Conservation (phyloP, 495 filamentous ascomycete species). For the Aspergillus coremiiformis region DNA sequence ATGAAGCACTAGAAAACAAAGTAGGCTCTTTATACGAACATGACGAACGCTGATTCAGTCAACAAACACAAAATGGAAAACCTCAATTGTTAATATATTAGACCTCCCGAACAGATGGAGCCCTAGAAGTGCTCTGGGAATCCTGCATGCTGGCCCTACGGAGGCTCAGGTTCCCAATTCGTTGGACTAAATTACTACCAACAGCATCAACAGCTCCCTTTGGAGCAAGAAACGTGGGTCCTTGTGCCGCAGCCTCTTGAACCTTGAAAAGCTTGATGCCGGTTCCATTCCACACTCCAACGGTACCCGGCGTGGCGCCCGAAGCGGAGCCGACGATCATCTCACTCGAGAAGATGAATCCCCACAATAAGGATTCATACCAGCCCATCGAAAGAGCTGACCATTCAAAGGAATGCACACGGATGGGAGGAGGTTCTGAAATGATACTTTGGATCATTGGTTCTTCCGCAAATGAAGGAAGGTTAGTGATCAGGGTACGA, state of each 20-base stretch:
- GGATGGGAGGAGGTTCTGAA: conserved; percentile 60
- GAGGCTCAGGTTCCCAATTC: conserved; percentile 72
- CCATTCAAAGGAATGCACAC: conserved; percentile 93
- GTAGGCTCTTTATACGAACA: conserved; percentile 1
- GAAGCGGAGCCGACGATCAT: conserved; percentile 66
- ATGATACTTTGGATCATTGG: conserved; percentile 54
- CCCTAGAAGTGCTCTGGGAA: conserved; percentile 17
- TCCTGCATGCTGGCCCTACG: conserved; percentile 37
- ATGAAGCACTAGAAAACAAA: conserved; percentile 1
- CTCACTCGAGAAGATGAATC: conserved; percentile 87
- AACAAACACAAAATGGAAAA: background rate
- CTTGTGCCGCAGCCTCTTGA: conserved; percentile 71
- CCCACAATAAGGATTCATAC: conserved; percentile 94
- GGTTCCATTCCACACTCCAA: conserved; percentile 95
- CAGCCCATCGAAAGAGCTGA: conserved; percentile 85
- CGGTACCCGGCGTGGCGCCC: conserved; percentile 55
- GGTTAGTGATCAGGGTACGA: conserved; percentile 36
- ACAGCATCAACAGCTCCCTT: conserved; percentile 94
- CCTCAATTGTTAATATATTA: conserved; percentile 11
- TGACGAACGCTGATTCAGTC: background rate
- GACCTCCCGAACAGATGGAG: conserved; percentile 35
- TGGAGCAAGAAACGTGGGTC: conserved; percentile 73
- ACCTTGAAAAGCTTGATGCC: conserved; percentile 81
- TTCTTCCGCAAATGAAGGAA: conserved; percentile 58
- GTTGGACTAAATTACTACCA: conserved; percentile 80